phyloP scores from a whole-genome alignment of 225 moss, liverwort and hornwort genomes.

The Takakia lepidozioides region DNA sequence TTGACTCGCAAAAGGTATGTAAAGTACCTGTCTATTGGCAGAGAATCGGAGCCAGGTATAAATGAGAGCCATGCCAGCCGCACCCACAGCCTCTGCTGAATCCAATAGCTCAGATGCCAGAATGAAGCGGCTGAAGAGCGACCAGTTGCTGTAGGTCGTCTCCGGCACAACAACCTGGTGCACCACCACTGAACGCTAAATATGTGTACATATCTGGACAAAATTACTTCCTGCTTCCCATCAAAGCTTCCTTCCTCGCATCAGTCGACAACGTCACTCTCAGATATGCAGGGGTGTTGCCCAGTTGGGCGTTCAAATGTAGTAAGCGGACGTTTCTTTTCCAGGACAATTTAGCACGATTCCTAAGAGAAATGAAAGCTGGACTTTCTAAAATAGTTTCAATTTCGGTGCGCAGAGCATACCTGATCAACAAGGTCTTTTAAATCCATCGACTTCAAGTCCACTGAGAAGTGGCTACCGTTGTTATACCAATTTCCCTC shows the following conservation, averaged over 20 bases:
- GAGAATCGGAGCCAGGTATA: conserved; percentile 24
- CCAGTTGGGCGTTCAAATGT: too few species aligned
- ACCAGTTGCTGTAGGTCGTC: conserved; percentile 18
- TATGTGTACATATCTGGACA: background rate
- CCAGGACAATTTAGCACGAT: too few species aligned
- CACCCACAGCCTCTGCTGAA: conserved; percentile 17
- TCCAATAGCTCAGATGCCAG: conserved; percentile 15
- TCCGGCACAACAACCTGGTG: conserved; percentile 18
- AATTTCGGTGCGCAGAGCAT: background rate
- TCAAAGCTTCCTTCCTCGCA: too few species aligned
- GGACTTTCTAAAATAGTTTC: background rate
- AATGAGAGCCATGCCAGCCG: conserved; percentile 16
- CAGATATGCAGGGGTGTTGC: too few species aligned
- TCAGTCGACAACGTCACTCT: too few species aligned
- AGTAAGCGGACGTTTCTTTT: too few species aligned
- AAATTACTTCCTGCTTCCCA: too few species aligned
- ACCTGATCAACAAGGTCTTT: conserved; percentile 17
- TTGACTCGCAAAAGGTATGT: too few species aligned
- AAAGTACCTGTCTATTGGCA: conserved; percentile 21
- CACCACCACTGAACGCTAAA: background rate
- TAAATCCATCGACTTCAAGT: conserved; percentile 10
- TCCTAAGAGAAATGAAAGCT: background rate
- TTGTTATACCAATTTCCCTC: conserved; percentile 18
- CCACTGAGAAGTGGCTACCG: conserved; percentile 10
- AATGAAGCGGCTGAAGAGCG: conserved; percentile 19